Evolutionary conservation across 768 basidiomycete genomes (phyloP), one percentile per base, ranked within the genome.

Genomic region (Xerocomellus amylosporus): DNA sequence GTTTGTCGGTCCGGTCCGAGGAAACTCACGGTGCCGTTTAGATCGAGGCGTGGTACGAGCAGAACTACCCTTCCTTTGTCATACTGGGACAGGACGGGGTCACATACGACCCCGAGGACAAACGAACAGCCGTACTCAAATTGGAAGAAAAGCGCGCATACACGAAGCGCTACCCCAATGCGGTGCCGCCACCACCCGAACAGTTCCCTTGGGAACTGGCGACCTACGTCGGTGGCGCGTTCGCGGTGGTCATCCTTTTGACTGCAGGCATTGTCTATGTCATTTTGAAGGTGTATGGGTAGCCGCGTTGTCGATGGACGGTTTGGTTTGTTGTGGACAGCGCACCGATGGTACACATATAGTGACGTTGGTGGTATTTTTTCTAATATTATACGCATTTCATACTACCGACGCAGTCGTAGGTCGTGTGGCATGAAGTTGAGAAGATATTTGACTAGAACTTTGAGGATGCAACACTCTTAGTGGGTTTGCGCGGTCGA

Each of bases 1-100:
- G 5, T 28, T 53, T 39, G 55, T 62, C 44, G 13, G 17, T 43
- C 19, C 6, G 13, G 30, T 46, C 19, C 3, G 19, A 28, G 20
- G 24, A 13, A 33, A 58, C 34, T 56, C 53, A 61, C 53, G 51
- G 9, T 8, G 44, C 36, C 60, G 24, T 58, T 57, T 47, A 87
- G 92, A 91, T 98, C 69, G 95, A 98, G 63, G 84, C 86, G 72
- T 98, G 96, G 96, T 85, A 77, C 53, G 96, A 98, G 71, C 88
- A 86, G 61, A 79, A 95, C 71, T 99, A 91, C 74, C 96, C 96
- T 3, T 91, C 93, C 3, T 97, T 96, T 76, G 82, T 99, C 41
- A 19, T 60, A 1, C 53, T 67, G 24, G 60, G 59, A 10, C 45
- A 59, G 26, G 46, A 57, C 4, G 63, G 67, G 1, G 59, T 72